Conservation (phyloP, 441 rosid species). For the Erodium trifolium region DNA sequence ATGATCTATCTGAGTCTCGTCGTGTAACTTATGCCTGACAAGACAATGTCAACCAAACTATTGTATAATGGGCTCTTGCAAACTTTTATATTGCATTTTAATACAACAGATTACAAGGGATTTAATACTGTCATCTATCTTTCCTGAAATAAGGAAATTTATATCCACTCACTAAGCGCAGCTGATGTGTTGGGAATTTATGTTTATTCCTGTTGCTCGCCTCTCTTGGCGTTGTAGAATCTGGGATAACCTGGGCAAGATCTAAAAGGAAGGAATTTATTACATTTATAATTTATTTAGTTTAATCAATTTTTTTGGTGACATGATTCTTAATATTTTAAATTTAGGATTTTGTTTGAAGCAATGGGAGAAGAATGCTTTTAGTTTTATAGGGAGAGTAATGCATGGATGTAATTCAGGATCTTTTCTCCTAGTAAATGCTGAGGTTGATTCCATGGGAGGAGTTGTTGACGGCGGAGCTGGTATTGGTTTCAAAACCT, state of each 20-base stretch:
- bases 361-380: slow-evolving; percentile 35
- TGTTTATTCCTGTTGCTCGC: neutral
- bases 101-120: neutral
- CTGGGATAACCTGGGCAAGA: neutral
- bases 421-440: slow-evolving; percentile 67
- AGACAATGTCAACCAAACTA: slow-evolving; percentile 4
- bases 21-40: neutral
- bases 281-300: neutral
- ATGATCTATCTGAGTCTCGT: neutral
- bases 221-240: neutral
- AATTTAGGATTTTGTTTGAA: slow-evolving; percentile 21
- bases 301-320: neutral
- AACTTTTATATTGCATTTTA: neutral
- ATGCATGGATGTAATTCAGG: slow-evolving; percentile 76
- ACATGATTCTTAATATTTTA: slow-evolving; percentile 1
- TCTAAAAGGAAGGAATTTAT: neutral
- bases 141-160: neutral
- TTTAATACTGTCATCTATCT: neutral
- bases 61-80: slow-evolving; percentile 7
- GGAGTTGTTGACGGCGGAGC: slow-evolving; percentile 96
- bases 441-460: slow-evolving; percentile 99
- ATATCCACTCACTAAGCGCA: neutral
- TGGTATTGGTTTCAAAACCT: neutral
- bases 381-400: slow-evolving; percentile 36
- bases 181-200: slow-evolving; percentile 10